Percentiles rank a stretch among this genome's conserved stretches.
Evolutionary conservation across 176 grass and related monocot species (phyloP).

Genomic region (Lolium multiflorum): DNA sequence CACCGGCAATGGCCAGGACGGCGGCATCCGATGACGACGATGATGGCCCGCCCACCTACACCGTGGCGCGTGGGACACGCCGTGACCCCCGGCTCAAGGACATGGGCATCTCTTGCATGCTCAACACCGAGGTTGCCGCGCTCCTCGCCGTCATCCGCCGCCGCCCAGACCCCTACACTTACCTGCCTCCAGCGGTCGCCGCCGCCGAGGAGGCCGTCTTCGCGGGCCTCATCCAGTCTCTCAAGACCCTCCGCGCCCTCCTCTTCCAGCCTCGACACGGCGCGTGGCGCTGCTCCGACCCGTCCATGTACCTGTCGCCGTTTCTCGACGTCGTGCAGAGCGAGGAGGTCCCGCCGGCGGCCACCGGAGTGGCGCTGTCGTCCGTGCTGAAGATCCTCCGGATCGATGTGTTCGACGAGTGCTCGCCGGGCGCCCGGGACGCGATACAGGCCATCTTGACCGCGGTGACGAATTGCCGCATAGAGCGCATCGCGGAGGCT

Average conservation of each 20-base stretch:
- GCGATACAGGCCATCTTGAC: constrained; percentile 69
- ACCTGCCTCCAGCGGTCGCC: constrained; percentile 39
- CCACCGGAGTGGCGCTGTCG: constrained; percentile 79
- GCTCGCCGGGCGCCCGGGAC: constrained; percentile 77
- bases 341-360: constrained; percentile 68
- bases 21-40: constrained; percentile 48
- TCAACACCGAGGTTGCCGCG: constrained; percentile 88
- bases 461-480: constrained; percentile 66
- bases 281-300: constrained; percentile 82
- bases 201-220: constrained; percentile 53
- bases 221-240: constrained; percentile 63
- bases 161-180: constrained; percentile 56
- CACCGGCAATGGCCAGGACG: constrained; percentile 45
- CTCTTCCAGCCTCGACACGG: constrained; percentile 82
- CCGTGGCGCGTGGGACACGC: constrained; percentile 15
- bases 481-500: constrained; percentile 68
- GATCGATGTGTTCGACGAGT: constrained; percentile 89
- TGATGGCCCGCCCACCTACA: constrained; percentile 44
- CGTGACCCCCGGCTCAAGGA: constrained; percentile 67
- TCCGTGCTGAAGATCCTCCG: constrained; percentile 85
- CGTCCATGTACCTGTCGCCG: constrained; percentile 72
- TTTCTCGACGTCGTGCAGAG: constrained; percentile 90
- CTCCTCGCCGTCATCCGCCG: constrained; percentile 89
- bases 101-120: constrained; percentile 94
- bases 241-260: constrained; percentile 74